These are phyloP conservation scores for Ballota nigra DNA, from an alignment of 257 asterid species.

Conservation along the genomic window DNA sequence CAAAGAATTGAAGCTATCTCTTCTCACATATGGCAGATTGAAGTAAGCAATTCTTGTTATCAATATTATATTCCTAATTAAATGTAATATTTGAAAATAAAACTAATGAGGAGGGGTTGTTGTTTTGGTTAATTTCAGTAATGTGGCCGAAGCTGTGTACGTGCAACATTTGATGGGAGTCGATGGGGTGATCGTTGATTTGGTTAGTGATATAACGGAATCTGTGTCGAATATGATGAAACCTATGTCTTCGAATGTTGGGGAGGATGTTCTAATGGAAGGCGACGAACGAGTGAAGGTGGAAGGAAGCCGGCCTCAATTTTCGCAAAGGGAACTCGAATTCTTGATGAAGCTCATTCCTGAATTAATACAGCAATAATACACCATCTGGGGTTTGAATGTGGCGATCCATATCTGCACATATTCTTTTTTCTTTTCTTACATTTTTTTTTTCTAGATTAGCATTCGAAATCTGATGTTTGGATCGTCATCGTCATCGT, in stretches of 20 bases:
- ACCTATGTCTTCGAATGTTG: constrained; percentile 26
- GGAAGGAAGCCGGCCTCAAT: constrained; percentile 49
- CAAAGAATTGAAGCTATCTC: constrained; percentile 68
- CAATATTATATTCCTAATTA: background rate
- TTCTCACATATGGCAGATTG: constrained; percentile 77
- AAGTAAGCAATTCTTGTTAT: constrained; percentile 47
- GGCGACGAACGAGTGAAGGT: constrained; percentile 34
- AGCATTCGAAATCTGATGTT: background rate
- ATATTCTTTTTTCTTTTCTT: background rate
- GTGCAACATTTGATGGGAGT: constrained; percentile 90
- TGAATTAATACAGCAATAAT: constrained; percentile 52
- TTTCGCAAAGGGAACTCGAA: constrained; percentile 74
- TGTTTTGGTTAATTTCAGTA: constrained; percentile 31
- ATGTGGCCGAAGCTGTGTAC: constrained; percentile 83
- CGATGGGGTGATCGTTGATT: constrained; percentile 90
- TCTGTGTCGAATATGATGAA: constrained; percentile 54
- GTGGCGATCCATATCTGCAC: constrained; percentile 15
- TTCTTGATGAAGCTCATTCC: constrained; percentile 90
- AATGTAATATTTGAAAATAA: too few species aligned
- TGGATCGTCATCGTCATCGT: too few species aligned
- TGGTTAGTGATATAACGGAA: constrained; percentile 65
- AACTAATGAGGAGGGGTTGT: background rate
- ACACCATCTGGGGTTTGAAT: background rate
- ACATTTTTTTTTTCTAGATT: background rate
- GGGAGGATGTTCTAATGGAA: constrained; percentile 15